Conservation (phyloP, 176 grass and related monocot species). For the Rhipidocladum racemiflorum region DNA sequence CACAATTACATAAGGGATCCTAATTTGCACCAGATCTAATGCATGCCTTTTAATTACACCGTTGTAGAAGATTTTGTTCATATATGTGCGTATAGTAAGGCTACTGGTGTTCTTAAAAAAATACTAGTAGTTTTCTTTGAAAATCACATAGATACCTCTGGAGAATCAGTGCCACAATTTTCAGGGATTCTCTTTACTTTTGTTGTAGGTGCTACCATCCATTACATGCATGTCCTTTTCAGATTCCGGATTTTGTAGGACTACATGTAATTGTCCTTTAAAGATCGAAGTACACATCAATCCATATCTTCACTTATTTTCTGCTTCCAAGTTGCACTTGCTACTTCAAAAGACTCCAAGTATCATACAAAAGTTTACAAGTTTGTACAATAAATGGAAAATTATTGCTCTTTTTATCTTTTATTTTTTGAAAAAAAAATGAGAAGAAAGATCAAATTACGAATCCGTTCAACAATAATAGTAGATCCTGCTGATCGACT, state of each 20-base stretch:
- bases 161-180: slow-evolving; percentile 9
- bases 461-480: slow-evolving; percentile 23
- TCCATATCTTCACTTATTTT: slow-evolving; percentile 7
- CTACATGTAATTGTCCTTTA: slow-evolving; percentile 18
- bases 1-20: not conserved
- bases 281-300: slow-evolving; percentile 15
- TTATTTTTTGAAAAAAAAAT: not conserved
- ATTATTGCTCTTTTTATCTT: not conserved
- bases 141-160: not conserved
- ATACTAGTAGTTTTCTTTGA: not conserved
- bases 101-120: not conserved
- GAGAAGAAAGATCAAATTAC: slow-evolving; percentile 2
- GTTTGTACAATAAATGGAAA: slow-evolving; percentile 16
- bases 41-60: not conserved
- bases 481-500: not conserved
- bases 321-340: slow-evolving; percentile 18
- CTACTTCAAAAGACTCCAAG: not conserved
- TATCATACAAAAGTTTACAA: slow-evolving; percentile 17
- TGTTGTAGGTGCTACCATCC: not conserved
- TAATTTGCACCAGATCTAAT: not conserved
- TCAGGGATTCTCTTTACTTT: not conserved
- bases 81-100: not conserved
- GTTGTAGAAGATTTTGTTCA: not conserved
- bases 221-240: not conserved
- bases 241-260: slow-evolving; percentile 4